phyloP scores from a whole-genome alignment of 2,329 filamentous ascomycete species.

The Pseudocercospora ulei region DNA sequence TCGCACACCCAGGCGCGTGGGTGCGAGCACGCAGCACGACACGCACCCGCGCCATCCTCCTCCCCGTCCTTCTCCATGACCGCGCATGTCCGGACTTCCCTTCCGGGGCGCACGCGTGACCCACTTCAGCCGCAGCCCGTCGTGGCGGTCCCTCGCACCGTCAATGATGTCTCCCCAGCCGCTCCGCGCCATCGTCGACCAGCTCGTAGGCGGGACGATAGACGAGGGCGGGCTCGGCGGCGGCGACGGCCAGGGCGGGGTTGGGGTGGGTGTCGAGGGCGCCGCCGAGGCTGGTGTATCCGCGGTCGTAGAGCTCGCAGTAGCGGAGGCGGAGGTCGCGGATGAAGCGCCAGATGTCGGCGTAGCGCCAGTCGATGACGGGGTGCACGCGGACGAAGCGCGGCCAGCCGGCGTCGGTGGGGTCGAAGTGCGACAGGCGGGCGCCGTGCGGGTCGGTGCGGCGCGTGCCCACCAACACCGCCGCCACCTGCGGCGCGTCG shows the following conservation, averaged over 20 bases:
- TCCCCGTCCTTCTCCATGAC: too few species aligned
- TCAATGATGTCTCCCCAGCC: conserved; percentile 54
- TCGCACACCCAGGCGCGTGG: too few species aligned
- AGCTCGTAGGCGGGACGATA: conserved; percentile 52
- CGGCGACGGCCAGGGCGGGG: conserved; percentile 51
- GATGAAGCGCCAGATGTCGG: conserved; percentile 87
- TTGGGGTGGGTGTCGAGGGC: conserved; percentile 84
- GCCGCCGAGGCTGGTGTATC: conserved; percentile 88
- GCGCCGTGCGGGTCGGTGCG: conserved; percentile 87
- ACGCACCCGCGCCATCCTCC: too few species aligned
- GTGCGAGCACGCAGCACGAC: too few species aligned
- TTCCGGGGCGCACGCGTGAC: too few species aligned
- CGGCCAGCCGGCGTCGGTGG: conserved; percentile 83
- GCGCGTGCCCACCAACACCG: conserved; percentile 79
- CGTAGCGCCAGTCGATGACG: conserved; percentile 95
- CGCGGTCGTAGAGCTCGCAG: conserved; percentile 75
- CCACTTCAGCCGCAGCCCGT: too few species aligned
- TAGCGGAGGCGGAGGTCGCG: conserved; percentile 70
- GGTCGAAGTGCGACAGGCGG: conserved; percentile 68
- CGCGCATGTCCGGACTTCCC: too few species aligned
- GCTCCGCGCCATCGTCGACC: conserved; percentile 60
- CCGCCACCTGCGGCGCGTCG: conserved; percentile 55
- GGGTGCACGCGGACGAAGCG: conserved; percentile 87
- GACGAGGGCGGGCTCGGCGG: conserved; percentile 21
- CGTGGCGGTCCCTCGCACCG: too few species aligned